Base-by-base conservation (phyloP, 345 rosid genomes). In the Camelina hispida region DNA sequence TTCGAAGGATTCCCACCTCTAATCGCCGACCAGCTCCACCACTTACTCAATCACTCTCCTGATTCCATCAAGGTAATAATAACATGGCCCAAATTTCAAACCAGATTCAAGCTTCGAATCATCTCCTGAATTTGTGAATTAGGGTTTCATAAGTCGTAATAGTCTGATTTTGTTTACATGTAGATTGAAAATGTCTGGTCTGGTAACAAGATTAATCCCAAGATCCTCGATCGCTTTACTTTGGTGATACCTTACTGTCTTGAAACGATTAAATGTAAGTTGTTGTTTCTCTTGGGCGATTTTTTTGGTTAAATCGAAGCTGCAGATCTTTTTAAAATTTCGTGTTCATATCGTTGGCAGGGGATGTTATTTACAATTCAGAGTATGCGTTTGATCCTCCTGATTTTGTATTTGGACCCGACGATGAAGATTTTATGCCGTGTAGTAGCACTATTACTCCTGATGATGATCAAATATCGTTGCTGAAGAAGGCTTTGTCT, bases 171-270 rank as follows among this genome's bases (percentile, higher is more conserved):
- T 1, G 28, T 1, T 22, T 43, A 9, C 43, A 5, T 81, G 47
- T 82, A 95, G 99, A 83, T 95, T 55, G 99, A 90, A 65, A 92
- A 88, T 80, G 85, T 77, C 8, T 79, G 93, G 88, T 92, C 96
- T 1, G 98, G 99, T 17, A 86, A 87, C 83, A 87, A 85, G 78
- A 82, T 82, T 22, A 66, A 76, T 62, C 77, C 90, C 6, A 83
- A 70, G 35, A 79, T 75, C 70, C 85, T 87, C 30, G 99, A 95
- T 80, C 96, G 99, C 5, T 92, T 92, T 79, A 89, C 96, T 47
- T 84, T 95, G 85, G 83, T 88, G 62, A 88, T 95, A 50, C 97
- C 99, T 18, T 95, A 88, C 71, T 95, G 99, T 76, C 83, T 90
- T 8, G 98, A 89, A 72, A 76, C 84, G 42, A 80, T 92, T 67